These are phyloP conservation scores for Penicillium glabrum DNA, from an alignment of 2,329 filamentous ascomycete genomes.

Conservation along the genomic window DNA sequence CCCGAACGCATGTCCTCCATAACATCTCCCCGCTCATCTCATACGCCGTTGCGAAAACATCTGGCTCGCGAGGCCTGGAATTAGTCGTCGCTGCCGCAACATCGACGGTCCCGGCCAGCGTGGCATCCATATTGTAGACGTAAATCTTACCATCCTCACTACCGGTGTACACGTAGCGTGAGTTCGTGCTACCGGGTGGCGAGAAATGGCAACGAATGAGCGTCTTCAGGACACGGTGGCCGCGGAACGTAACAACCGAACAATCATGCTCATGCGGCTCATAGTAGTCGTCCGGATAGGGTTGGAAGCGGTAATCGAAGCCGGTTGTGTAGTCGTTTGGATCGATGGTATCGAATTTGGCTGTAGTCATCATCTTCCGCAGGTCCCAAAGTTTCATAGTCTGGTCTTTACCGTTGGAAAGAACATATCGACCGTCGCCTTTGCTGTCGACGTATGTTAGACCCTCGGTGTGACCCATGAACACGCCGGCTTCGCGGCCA, in stretches of 20 bases:
- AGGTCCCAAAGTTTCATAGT: conserved; percentile 97
- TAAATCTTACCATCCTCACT: conserved; percentile 87
- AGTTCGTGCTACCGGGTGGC: conserved; percentile 80
- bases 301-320: conserved; percentile 63
- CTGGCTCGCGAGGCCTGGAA: conserved; percentile 56
- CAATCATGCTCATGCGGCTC: conserved; percentile 78
- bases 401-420: conserved; percentile 94
- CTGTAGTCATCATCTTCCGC: conserved; percentile 78
- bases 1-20: conserved; percentile 79
- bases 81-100: conserved; percentile 69
- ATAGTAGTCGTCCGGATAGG: conserved; percentile 56
- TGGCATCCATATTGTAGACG: conserved; percentile 92
- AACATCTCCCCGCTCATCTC: conserved; percentile 55
- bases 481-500: conserved; percentile 63
- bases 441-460: conserved; percentile 74
- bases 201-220: conserved; percentile 95
- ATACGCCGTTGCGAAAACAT: conserved; percentile 57
- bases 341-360: conserved; percentile 56
- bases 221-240: conserved; percentile 84
- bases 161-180: conserved; percentile 88
- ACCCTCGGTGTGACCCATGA: conserved; percentile 65
- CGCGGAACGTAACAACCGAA: conserved; percentile 88
- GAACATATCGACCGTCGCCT: conserved; percentile 82
- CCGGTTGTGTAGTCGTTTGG: conserved; percentile 55
- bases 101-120: conserved; percentile 73